phyloP scores from a whole-genome alignment of 257 asterid species.

The Fraxinus americana region DNA sequence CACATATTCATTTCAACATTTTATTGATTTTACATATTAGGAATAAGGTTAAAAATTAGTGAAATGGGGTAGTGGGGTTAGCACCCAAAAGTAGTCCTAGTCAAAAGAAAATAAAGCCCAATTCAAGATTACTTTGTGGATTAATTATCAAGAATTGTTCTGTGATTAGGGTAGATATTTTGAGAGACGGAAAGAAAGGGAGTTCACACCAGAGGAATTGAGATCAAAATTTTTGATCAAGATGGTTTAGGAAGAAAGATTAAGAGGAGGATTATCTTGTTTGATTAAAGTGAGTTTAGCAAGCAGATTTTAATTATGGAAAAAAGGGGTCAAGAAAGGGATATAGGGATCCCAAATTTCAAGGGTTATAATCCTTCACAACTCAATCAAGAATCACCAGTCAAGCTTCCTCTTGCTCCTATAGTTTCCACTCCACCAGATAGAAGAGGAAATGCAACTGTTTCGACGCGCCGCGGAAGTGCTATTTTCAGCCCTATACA shows the following conservation, averaged over 20 bases:
- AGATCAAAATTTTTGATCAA: neutral
- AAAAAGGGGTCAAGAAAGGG: conserved; percentile 38
- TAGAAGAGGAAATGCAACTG: conserved; percentile 31
- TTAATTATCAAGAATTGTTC: neutral
- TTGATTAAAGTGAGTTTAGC: neutral
- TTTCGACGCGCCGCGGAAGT: conserved; percentile 43
- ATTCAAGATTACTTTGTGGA: neutral
- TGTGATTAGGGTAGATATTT: conserved; percentile 1
- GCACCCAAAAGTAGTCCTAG: conserved; percentile 34
- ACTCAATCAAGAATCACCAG: conserved; percentile 29
- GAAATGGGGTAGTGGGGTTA: conserved; percentile 34
- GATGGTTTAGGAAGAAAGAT: conserved; percentile 3
- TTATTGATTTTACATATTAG: conserved; percentile 10
- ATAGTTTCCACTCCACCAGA: conserved; percentile 38
- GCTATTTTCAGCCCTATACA: conserved; percentile 57
- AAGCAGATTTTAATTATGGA: conserved; percentile 41
- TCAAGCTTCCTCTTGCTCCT: conserved; percentile 51
- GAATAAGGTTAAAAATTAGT: conserved; percentile 32
- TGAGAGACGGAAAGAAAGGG: neutral
- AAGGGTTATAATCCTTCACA: conserved; percentile 32
- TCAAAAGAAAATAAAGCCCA: conserved; percentile 19
- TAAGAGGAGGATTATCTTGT: neutral
- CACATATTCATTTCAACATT: neutral
- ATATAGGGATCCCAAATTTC: conserved; percentile 32
- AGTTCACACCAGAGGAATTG: neutral